A percentile compares a stretch with the other conserved stretches of the same genome.
Evolutionary conservation across 2,329 filamentous ascomycete genomes (phyloP).

Genomic region (Epichloe amarillans): DNA sequence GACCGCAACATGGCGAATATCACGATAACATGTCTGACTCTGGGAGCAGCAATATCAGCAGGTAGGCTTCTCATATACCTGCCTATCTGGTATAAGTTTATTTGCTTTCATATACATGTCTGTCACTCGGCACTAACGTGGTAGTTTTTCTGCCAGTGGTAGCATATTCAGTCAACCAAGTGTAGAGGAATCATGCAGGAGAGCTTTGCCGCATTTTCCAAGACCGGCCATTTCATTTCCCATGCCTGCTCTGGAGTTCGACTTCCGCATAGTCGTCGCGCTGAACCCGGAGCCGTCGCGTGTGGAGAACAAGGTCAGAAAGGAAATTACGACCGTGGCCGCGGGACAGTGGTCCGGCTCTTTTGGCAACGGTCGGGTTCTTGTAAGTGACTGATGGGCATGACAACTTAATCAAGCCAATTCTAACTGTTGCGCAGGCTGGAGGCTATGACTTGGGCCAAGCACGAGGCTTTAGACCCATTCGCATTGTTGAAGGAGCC

Average conservation of each 20-base stretch:
- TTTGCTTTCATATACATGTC: no score
- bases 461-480: conserved; percentile 26
- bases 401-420: neutral
- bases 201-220: conserved; percentile 26
- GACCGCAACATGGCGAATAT: conserved; percentile 1
- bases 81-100: neutral
- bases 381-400: conserved; percentile 21
- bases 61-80: neutral
- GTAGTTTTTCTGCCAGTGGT: neutral
- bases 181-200: conserved; percentile 25
- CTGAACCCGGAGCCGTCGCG: conserved; percentile 30
- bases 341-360: conserved; percentile 34
- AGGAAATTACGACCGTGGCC: conserved; percentile 36
- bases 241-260: conserved; percentile 32
- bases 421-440: conserved; percentile 17
- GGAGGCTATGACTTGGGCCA: conserved; percentile 30
- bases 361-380: conserved; percentile 34
- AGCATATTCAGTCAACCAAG: conserved; percentile 12
- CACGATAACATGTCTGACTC: conserved; percentile 8
- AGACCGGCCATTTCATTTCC: conserved; percentile 30
- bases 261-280: conserved; percentile 36
- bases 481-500: conserved; percentile 32
- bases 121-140: neutral
- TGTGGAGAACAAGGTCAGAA: conserved; percentile 28
- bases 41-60: conserved; percentile 6